These are phyloP conservation scores for Clitopilus hobsonii DNA, from an alignment of 768 basidiomycete species.

Conservation along the genomic window DNA sequence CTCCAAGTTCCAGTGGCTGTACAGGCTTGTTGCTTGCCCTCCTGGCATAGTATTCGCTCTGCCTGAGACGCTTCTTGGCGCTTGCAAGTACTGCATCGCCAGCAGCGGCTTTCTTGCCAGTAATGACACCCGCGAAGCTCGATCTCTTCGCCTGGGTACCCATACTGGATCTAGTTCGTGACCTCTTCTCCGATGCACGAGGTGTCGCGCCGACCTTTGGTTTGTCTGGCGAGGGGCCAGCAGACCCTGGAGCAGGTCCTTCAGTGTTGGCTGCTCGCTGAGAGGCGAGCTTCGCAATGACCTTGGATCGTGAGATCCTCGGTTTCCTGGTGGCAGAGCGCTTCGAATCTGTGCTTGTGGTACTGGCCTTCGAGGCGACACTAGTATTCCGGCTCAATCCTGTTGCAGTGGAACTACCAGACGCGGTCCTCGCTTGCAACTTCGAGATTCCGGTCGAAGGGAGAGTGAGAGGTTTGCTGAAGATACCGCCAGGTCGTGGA, in stretches of 20 bases:
- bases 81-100: constrained; percentile 45
- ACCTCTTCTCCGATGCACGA: constrained; percentile 15
- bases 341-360: constrained; percentile 17
- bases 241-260: not conserved
- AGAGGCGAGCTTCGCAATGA: constrained; percentile 71
- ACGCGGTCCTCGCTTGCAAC: not conserved
- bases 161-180: constrained; percentile 46
- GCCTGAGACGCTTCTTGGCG: constrained; percentile 69
- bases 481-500: constrained; percentile 33
- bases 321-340: constrained; percentile 54
- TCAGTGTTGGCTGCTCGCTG: constrained; percentile 48
- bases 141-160: constrained; percentile 36
- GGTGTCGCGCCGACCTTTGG: constrained; percentile 9
- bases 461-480: constrained; percentile 46
- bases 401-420: constrained; percentile 1
- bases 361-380: not conserved
- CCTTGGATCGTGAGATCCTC: constrained; percentile 76
- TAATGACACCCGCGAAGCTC: constrained; percentile 30
- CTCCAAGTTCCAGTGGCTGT: not conserved
- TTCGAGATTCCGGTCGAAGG: constrained; percentile 25
- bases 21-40: constrained; percentile 38
- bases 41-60: constrained; percentile 64
- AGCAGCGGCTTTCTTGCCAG: constrained; percentile 23
- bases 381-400: not conserved
- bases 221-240: not conserved